Percentiles rank a stretch among this genome's conserved stretches.
These are phyloP conservation scores for Endogone sp. DNA, from an alignment of 192 early-diverging fungal species.

Conservation along the genomic window DNA sequence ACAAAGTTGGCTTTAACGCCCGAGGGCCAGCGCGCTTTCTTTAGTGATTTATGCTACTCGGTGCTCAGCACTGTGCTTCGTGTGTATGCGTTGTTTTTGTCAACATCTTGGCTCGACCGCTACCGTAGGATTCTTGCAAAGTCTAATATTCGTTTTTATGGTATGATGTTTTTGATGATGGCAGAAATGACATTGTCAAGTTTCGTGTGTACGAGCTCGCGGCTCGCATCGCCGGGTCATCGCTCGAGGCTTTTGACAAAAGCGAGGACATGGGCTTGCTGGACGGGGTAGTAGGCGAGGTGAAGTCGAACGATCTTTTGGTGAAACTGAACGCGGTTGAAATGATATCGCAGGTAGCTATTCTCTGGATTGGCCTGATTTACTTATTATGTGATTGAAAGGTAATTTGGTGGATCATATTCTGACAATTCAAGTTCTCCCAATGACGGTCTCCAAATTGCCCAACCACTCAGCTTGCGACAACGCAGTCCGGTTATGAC, in stretches of 20 bases:
- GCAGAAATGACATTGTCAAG: conserved; percentile 29
- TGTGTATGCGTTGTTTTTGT: conserved; percentile 18
- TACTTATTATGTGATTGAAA: too few relatives aligned
- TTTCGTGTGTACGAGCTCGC: conserved; percentile 50
- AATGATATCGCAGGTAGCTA: conserved; percentile 37
- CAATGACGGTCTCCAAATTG: not conserved
- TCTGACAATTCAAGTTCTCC: too few relatives aligned
- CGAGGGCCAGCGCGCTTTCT: conserved; percentile 1
- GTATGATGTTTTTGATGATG: not conserved
- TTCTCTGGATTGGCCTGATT: too few relatives aligned
- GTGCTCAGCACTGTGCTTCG: conserved; percentile 10
- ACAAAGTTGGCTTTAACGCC: not conserved
- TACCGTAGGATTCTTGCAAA: not conserved
- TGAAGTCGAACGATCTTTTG: conserved; percentile 37
- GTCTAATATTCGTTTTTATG: not conserved
- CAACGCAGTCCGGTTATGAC: conserved; percentile 21
- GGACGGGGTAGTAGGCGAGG: conserved; percentile 21
- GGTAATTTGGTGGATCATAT: too few relatives aligned
- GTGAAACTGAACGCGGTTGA: conserved; percentile 43
- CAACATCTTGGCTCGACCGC: conserved; percentile 6
- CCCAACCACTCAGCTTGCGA: conserved; percentile 13
- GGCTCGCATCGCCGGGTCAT: conserved; percentile 26
- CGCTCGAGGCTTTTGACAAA: conserved; percentile 25
- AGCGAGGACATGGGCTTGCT: conserved; percentile 31
- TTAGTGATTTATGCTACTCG: conserved; percentile 4